Evolutionary conservation across 2,329 filamentous ascomycete species (phyloP).

Genomic region (Trichoderma sp.): DNA sequence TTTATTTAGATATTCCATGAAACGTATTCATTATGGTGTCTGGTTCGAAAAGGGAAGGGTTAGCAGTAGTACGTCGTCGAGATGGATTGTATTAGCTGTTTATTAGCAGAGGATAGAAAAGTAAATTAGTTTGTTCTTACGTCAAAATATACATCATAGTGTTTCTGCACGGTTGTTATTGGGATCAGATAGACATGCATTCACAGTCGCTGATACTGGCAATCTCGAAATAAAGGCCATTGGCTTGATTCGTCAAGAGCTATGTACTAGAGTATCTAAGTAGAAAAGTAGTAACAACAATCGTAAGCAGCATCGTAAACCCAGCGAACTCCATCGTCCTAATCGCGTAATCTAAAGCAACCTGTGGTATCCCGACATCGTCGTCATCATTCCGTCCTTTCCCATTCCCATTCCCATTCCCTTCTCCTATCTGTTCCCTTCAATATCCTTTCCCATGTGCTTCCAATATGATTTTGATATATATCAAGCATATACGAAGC

Average conservation of each 20-base stretch:
- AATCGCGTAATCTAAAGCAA: slow-evolving; percentile 6
- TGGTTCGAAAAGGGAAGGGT: not conserved
- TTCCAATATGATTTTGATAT: not conserved
- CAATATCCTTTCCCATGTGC: slow-evolving; percentile 5
- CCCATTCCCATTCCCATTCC: not conserved
- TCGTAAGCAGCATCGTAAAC: not conserved
- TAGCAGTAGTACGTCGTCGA: not conserved
- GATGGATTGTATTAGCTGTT: not conserved
- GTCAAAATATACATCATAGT: not conserved
- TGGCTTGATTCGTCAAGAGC: not conserved
- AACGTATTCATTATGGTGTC: not conserved
- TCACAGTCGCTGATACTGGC: not conserved
- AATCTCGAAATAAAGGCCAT: not conserved
- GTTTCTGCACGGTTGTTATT: not conserved
- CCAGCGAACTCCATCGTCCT: slow-evolving; percentile 20
- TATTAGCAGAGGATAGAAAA: not conserved
- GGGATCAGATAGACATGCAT: not conserved
- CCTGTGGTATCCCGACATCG: slow-evolving; percentile 22
- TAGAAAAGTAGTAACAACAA: slow-evolving; percentile 7
- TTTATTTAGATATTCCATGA: not conserved
- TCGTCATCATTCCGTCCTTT: not conserved
- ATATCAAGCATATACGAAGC: not conserved
- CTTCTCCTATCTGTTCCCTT: not conserved
- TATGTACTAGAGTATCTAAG: slow-evolving; percentile 20
- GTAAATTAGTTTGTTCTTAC: not conserved